Base-by-base conservation (phyloP, 176 grass and related monocot genomes). In the Poa annua region DNA sequence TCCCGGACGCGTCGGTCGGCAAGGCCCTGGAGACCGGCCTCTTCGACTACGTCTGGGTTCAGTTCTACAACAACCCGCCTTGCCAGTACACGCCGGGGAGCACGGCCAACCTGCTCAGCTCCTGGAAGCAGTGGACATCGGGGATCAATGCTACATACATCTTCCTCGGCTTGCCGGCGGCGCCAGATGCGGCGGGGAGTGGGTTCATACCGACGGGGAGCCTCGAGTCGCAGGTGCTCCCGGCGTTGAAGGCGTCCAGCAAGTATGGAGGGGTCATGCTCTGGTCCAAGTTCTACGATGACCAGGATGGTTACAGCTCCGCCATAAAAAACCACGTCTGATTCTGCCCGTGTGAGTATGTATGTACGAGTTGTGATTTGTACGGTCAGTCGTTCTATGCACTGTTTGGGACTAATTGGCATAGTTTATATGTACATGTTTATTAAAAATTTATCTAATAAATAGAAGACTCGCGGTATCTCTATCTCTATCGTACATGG, bases 11-110 rank as follows among this genome's bases (percentile, higher is more conserved):
- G 11, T 90, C 56, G 74, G 61, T 91, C 2, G 81, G 84, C 29
- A 55, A 80, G 52, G 86, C 92, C 19, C 71, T 94, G 9, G 35
- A 66, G 14, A 91, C 86, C 3, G 92, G 86, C 2, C 81, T 91
- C 4, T 94, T 94, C 8, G 92, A 94, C 81, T 89, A 87, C 33
- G 89, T 94, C 5, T 94, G 92, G 92, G 89, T 94, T 16, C 92
- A 94, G 64, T 91, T 94, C 80, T 94, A 91, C 84, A 94, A 91
- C 80, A 91, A 94, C 74, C 76, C 69, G 9, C 81, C 84, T 0
- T 94, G 92, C 86, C 71, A 94, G 49, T 94, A 91, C 80, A 76
- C 17, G 51, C 60, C 3, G 11, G 76, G 20, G 59, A 82, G 55
- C 47, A 50, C 65, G 25, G 42, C 34, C 79, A 87, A 85, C 47